These are phyloP conservation scores for Penicillium atrosanguineum DNA, from an alignment of 495 filamentous ascomycete species.

Conservation along the genomic window DNA sequence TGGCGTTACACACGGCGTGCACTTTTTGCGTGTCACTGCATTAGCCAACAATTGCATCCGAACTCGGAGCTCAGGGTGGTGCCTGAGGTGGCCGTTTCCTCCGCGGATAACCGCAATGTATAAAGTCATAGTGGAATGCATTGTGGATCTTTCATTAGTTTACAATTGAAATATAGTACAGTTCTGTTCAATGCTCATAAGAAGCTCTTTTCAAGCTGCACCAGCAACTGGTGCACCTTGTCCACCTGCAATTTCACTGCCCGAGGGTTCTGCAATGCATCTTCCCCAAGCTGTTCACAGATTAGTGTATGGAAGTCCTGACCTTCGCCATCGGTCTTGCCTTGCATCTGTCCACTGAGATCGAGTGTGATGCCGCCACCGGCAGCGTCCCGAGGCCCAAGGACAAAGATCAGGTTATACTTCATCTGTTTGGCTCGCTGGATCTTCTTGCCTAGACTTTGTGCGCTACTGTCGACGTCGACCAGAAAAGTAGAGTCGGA, in stretches of 20 bases:
- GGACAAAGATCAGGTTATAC: constrained; percentile 71
- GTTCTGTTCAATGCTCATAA: constrained; percentile 9
- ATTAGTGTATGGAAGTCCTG: constrained; percentile 33
- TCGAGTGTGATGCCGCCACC: constrained; percentile 45
- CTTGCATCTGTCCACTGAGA: constrained; percentile 45
- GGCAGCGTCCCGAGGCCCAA: constrained; percentile 59
- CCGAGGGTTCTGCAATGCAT: constrained; percentile 35
- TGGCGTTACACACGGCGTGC: neutral
- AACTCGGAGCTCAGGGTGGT: constrained; percentile 19
- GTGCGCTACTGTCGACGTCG: constrained; percentile 66
- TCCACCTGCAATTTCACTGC: constrained; percentile 38
- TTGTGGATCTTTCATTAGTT: constrained; percentile 1
- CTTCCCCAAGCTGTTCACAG: constrained; percentile 26
- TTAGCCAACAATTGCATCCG: constrained; percentile 9
- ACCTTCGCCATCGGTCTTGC: constrained; percentile 31
- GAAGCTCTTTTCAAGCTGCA: constrained; percentile 42
- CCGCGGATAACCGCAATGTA: constrained; percentile 24
- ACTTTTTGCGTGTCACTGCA: neutral
- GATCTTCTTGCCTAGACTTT: constrained; percentile 66
- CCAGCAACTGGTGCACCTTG: constrained; percentile 39
- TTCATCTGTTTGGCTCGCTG: constrained; percentile 67
- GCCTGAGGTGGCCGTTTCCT: constrained; percentile 7
- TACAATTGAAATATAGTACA: constrained; percentile 11
- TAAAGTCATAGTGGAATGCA: constrained; percentile 1
- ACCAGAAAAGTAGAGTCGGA: constrained; percentile 57